Base-by-base conservation (phyloP, 441 rosid genomes). In the Viola pubescens region DNA sequence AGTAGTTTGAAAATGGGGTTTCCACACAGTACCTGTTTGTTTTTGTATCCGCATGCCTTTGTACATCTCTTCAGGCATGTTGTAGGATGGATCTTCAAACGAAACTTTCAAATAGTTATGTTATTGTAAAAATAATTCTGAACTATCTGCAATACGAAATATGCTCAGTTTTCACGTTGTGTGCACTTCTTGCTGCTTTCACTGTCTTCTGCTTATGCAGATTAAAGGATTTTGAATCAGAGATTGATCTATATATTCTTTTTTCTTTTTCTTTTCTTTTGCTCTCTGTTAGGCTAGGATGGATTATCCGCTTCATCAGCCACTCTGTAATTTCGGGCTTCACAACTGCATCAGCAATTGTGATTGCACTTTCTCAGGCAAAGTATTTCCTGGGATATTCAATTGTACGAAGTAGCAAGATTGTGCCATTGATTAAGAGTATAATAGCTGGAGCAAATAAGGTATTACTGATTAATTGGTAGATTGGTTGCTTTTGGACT, bases 311-410 rank as follows among this genome's bases (percentile, higher is more conserved):
- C 67, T 94, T 94, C 79, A 85, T 90, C 67, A 90, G 97, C 71
- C 99, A 88, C 73, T 87, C 99, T 39, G 99, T 94, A 62, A 90
- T 94, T 69, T 94, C 99, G 79, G 99, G 99, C 69, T 94, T 94
- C 74, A 94, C 97, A 58, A 77, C 80, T 39, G 87, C 97, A 70
- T 94, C 99, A 3, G 99, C 99, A 64, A 76, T 94, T 68, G 96
- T 90, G 61, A 94, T 90, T 81, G 99, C 78, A 12, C 73, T 94
- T 58, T 90, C 99, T 51, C 96, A 94, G 76, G 79, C 79, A 34
- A 94, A 94, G 74, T 90, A 94, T 61, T 90, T 94, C 72, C 70
- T 94, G 79, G 96, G 99, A 61, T 94, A 94, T 76, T 71, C 66
- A 59, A 62, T 94, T 58, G 87, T 78, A 16, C 76, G 86, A 60